Conservation (phyloP, 2,329 filamentous ascomycete species). For the Fusarium sp. region DNA sequence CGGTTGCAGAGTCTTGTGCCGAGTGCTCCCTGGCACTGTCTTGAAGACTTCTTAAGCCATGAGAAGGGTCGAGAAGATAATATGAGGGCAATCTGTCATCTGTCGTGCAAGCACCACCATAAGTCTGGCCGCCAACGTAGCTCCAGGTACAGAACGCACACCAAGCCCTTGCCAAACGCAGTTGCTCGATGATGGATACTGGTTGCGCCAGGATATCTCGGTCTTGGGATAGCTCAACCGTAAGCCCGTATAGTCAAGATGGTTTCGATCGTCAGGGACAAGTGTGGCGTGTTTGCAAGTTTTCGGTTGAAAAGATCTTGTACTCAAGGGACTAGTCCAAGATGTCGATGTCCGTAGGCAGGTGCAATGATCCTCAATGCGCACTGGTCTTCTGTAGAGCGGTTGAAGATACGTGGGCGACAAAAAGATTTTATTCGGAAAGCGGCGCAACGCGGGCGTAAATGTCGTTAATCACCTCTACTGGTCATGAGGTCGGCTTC, state of each 20-base stretch:
- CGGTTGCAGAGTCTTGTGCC: background rate
- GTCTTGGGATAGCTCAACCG: background rate
- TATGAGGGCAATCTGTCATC: background rate
- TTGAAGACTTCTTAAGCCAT: background rate
- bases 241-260: background rate
- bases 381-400: background rate
- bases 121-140: background rate
- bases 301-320: background rate
- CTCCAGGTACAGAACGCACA: background rate
- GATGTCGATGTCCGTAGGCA: no score
- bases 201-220: background rate
- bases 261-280: background rate
- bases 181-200: background rate
- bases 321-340: background rate
- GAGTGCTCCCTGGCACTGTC: background rate
- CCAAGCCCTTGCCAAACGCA: background rate
- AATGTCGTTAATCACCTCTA: background rate
- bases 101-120: background rate
- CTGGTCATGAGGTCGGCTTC: background rate
- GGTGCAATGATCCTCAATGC: background rate
- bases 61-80: background rate
- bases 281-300: background rate
- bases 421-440: background rate
- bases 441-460: background rate
- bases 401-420: rapidly evolving